Evolutionary conservation across 2,329 filamentous ascomycete species (phyloP).

Genomic region (Colletotrichum tanaceti): DNA sequence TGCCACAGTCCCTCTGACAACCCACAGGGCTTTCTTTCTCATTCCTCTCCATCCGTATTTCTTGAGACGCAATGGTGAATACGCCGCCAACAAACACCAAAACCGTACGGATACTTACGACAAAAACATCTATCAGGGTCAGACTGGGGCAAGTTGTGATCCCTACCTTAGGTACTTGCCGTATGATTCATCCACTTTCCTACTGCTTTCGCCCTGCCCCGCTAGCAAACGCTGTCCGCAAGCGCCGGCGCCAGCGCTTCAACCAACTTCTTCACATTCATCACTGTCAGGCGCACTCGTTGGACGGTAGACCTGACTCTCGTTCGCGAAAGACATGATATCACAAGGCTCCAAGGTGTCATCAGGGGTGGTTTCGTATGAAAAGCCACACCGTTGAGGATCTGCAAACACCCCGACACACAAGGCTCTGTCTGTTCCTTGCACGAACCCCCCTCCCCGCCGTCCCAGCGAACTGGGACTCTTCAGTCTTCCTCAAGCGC

Average conservation of each 20-base stretch:
- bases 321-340: not conserved
- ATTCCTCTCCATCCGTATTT: too few species aligned
- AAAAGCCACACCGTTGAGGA: slow-evolving; percentile 13
- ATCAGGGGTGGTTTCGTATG: not conserved
- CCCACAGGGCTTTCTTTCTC: not conserved
- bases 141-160: not conserved
- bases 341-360: not conserved
- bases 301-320: not conserved
- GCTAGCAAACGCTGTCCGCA: not conserved
- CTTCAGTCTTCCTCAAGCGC: slow-evolving; percentile 16
- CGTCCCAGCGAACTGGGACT: slow-evolving; percentile 9
- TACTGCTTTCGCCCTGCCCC: not conserved
- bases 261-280: not conserved
- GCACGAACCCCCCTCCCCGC: slow-evolving; percentile 12
- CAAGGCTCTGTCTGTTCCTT: not conserved
- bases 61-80: not conserved
- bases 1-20: not conserved
- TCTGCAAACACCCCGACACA: slow-evolving; percentile 7
- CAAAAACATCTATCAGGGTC: not conserved
- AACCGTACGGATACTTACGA: not conserved
- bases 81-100: not conserved
- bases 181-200: not conserved
- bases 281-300: not conserved
- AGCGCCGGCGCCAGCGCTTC: not conserved
- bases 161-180: not conserved